These are phyloP conservation scores for Halteria grandinella DNA, from an alignment of 73 alveolate genomes.

Conservation along the genomic window DNA sequence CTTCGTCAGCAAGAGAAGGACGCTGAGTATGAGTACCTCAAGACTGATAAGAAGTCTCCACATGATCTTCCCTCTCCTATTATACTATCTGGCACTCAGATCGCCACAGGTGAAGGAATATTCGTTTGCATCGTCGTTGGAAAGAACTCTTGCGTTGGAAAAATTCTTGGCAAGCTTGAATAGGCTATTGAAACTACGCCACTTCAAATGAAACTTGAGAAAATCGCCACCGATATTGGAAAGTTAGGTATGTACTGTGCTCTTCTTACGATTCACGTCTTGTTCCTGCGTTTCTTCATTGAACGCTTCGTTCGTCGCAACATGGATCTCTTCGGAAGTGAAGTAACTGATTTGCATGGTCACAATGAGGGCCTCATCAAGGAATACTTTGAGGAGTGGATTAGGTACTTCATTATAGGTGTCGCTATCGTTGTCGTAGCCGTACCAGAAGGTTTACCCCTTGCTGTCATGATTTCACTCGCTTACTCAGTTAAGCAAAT, in stretches of 20 bases:
- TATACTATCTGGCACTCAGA: slow-evolving; percentile 63
- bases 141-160: slow-evolving; percentile 74
- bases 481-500: slow-evolving; percentile 77
- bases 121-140: slow-evolving; percentile 77
- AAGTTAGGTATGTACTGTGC: slow-evolving; percentile 90
- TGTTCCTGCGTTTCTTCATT: slow-evolving; percentile 70
- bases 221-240: slow-evolving; percentile 94
- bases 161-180: slow-evolving; percentile 41
- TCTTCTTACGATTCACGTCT: slow-evolving; percentile 77
- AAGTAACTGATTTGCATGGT: neutral
- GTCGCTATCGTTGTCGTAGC: slow-evolving; percentile 82
- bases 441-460: slow-evolving; percentile 80
- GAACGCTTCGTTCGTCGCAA: slow-evolving; percentile 10
- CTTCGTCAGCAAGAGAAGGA: slow-evolving; percentile 57
- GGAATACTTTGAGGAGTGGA: slow-evolving; percentile 50
- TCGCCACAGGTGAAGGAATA: slow-evolving; percentile 78
- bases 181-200: slow-evolving; percentile 84
- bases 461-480: slow-evolving; percentile 74
- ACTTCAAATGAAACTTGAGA: slow-evolving; percentile 89
- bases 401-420: slow-evolving; percentile 71
- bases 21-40: slow-evolving; percentile 44
- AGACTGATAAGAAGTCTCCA: slow-evolving; percentile 25
- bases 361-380: neutral
- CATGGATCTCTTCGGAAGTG: slow-evolving; percentile 29
- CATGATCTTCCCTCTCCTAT: slow-evolving; percentile 72